Evolutionary conservation across 2,329 filamentous ascomycete genomes (phyloP), one percentile per base, ranked within the genome.

Genomic region (Chrysoporthe puriensis): DNA sequence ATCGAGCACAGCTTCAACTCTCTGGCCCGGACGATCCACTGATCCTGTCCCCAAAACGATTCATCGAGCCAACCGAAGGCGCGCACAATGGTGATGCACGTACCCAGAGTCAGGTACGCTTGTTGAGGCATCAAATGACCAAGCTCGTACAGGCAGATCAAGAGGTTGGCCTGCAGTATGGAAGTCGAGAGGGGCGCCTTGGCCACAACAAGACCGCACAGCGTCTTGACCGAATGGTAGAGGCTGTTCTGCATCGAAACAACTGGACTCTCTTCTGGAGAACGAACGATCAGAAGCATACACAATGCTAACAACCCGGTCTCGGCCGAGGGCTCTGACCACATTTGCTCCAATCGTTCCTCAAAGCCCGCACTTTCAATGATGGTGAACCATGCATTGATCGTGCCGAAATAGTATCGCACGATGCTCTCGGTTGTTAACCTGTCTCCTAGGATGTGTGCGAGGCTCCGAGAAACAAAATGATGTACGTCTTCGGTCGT

Each of bases 301-400:
- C 73, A 74, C 21, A 76, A 68, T 26, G 72, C 67, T 21, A 76
- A 61, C 50, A 73, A 63, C 36, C 72, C 72, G 16, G 67, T 71
- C 59, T 76, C 74, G 18, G 74, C 74, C 36, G 73, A 72, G 36
- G 74, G 74, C 40, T 70, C 72, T 26, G 62, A 63, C 74, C 73
- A 76, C 66, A 73, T 68, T 44, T 70, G 69, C 46, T 71, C 71
- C 14, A 76, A 66, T 18, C 70, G 66, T 14, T 62, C 56, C 34
- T 74, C 74, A 54, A 76, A 75, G 3, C 54, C 65, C 13, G 69
- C 40, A 18, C 65, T 70, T 57, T 75, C 74, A 60, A 77, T 46
- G 59, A 76, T 71, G 60, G 73, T 71, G 64, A 76, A 76, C 75
- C 75, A 76, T 9, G 70, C 72, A 64, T 75, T 74, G 69, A 73